phyloP scores from a whole-genome alignment of 257 asterid species.

The Paraleonurus japonicus region DNA sequence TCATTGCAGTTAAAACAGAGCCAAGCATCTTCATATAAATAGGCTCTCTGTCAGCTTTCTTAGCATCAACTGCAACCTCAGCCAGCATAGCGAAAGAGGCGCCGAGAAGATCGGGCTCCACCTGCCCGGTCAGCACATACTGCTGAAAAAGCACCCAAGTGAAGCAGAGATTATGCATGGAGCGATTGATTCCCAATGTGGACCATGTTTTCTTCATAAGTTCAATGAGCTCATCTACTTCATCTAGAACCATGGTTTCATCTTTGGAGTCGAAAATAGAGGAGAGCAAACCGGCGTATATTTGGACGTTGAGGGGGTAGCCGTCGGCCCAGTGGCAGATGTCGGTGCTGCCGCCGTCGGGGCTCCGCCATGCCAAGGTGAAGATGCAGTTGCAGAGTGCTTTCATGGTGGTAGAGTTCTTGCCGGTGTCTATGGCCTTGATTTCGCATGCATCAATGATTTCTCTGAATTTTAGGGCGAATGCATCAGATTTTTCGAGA shows the following conservation, averaged over 20 bases:
- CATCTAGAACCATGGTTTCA: conserved; percentile 53
- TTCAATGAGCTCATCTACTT: conserved; percentile 63
- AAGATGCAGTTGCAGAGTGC: conserved; percentile 47
- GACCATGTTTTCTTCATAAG: conserved; percentile 77
- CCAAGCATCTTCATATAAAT: conserved; percentile 47
- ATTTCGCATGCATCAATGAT: conserved; percentile 40
- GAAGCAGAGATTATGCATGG: conserved; percentile 57
- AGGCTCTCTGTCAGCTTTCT: conserved; percentile 46
- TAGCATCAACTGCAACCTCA: conserved; percentile 66
- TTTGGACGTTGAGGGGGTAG: conserved; percentile 55
- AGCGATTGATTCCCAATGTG: conserved; percentile 48
- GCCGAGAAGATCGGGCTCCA: conserved; percentile 57
- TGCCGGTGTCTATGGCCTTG: conserved; percentile 56
- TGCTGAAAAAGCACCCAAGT: conserved; percentile 71
- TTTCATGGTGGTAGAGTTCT: conserved; percentile 50
- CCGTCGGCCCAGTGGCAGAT: conserved; percentile 80
- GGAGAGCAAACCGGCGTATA: conserved; percentile 45
- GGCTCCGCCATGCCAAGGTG: conserved; percentile 56
- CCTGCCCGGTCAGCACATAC: conserved; percentile 51
- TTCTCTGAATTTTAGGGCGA: conserved; percentile 37
- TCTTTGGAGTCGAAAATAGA: conserved; percentile 59
- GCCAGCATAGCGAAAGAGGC: conserved; percentile 55
- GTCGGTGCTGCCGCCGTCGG: conserved; percentile 45
- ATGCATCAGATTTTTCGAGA: conserved; percentile 44
- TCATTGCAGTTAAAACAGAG: conserved; percentile 36